These are phyloP conservation scores for Heritiera fomes DNA, from an alignment of 345 rosid species.

Conservation along the genomic window DNA sequence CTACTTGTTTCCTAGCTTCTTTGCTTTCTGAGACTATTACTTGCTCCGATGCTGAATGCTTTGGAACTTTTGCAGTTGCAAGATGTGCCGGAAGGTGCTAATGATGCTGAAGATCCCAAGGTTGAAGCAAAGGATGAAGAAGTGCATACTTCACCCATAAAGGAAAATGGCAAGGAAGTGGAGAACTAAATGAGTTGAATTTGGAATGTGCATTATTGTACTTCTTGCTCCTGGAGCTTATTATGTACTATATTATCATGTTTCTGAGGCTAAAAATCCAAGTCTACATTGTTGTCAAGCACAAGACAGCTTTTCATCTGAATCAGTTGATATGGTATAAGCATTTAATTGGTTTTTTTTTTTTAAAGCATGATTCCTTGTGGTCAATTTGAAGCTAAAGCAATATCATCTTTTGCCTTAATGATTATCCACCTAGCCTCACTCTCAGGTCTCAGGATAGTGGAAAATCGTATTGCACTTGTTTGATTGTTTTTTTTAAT, in stretches of 20 bases:
- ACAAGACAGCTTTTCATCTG: neutral
- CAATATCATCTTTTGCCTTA: neutral
- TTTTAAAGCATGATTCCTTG: neutral
- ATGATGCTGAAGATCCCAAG: conserved; percentile 12
- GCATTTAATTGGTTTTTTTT: neutral
- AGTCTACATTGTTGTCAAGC: conserved; percentile 1
- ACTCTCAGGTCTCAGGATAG: neutral
- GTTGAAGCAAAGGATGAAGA: conserved; percentile 23
- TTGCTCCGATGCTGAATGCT: neutral
- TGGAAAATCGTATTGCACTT: neutral
- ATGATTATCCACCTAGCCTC: neutral
- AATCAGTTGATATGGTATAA: neutral
- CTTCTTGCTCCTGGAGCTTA: conserved; percentile 2
- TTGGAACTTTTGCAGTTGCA: conserved; percentile 19
- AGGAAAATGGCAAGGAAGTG: conserved; percentile 14
- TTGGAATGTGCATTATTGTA: conserved; percentile 29
- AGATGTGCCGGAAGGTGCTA: conserved; percentile 16
- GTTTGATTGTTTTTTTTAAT: neutral
- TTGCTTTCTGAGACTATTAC: neutral
- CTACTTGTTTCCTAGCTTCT: neutral
- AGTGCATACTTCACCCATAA: neutral
- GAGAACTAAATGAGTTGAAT: conserved; percentile 22
- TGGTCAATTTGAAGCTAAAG: neutral
- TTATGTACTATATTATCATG: conserved; percentile 5
- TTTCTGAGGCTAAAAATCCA: neutral